Percentiles rank a stretch among this genome's conserved stretches.
Evolutionary conservation across 2,329 filamentous ascomycete species (phyloP).

Genomic region (Cadophora sp.): DNA sequence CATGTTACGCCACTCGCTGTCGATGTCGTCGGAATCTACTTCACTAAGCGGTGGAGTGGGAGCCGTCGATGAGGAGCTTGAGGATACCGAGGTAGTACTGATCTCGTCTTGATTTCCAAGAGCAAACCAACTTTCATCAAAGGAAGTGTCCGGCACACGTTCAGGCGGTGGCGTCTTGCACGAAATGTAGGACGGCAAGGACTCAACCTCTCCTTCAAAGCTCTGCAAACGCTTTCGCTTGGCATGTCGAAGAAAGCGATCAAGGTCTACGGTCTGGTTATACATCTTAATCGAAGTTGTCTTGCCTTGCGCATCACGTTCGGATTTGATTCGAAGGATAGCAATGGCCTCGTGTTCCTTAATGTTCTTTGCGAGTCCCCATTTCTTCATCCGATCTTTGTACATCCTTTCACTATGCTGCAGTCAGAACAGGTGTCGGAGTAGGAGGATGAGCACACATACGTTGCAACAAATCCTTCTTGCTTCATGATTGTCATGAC

Average conservation of each 20-base stretch:
- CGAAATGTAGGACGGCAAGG: background rate
- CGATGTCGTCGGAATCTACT: too few species aligned
- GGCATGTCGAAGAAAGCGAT: background rate
- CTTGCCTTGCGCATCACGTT: background rate
- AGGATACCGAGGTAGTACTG: background rate
- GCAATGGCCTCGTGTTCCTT: background rate
- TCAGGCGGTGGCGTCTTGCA: background rate
- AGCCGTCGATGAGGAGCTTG: too few species aligned
- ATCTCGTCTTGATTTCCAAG: background rate
- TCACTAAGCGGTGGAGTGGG: too few species aligned
- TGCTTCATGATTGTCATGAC: background rate
- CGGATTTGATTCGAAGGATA: background rate
- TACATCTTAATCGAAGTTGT: background rate
- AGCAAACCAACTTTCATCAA: background rate
- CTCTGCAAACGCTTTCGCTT: background rate
- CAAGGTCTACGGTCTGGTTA: background rate
- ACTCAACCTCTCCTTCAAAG: background rate
- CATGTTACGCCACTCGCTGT: too few species aligned
- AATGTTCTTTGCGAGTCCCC: background rate
- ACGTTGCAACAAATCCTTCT: background rate
- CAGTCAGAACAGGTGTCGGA: background rate
- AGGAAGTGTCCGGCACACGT: background rate
- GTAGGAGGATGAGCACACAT: background rate
- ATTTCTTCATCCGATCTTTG: background rate
- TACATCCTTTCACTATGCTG: background rate